Conservation (phyloP, 2,329 filamentous ascomycete species). For the Phaeomoniella chlamydospora region DNA sequence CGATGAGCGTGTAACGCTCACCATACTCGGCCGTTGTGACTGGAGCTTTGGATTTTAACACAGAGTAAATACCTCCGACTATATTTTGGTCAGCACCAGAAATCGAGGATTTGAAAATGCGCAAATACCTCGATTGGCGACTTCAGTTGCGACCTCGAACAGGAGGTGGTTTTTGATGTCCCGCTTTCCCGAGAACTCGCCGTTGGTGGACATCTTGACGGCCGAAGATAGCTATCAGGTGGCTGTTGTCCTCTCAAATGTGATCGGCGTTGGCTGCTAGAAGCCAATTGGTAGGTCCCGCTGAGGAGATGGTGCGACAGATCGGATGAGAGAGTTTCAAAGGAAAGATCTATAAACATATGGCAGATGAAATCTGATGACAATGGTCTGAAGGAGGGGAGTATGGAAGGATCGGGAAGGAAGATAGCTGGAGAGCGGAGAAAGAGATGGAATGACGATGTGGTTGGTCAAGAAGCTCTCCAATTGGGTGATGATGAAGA, state of each 20-base stretch:
- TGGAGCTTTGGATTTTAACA: slow-evolving; percentile 96
- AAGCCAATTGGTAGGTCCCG: too few relatives aligned
- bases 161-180: slow-evolving; percentile 93
- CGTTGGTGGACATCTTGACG: slow-evolving; percentile 10
- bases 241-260: not conserved
- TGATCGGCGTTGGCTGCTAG: too few relatives aligned
- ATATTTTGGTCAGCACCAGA: not conserved
- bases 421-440: slow-evolving; percentile 1
- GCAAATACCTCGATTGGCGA: slow-evolving; percentile 76
- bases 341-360: too few relatives aligned
- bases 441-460: slow-evolving; percentile 1
- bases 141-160: slow-evolving; percentile 93
- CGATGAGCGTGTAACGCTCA: slow-evolving; percentile 87
- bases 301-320: too few relatives aligned
- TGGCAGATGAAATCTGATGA: too few relatives aligned
- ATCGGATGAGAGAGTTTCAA: too few relatives aligned
- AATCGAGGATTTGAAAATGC: slow-evolving; percentile 11
- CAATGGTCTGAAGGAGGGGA: too few relatives aligned
- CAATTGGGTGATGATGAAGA: too few relatives aligned
- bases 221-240: not conserved
- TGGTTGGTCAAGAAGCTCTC: too few relatives aligned
- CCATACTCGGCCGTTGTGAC: slow-evolving; percentile 98
- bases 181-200: slow-evolving; percentile 22
- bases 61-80: slow-evolving; percentile 98
- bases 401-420: not conserved